Evolutionary conservation across 2,329 filamentous ascomycete species (phyloP).

Genomic region (Penicillium sp.): DNA sequence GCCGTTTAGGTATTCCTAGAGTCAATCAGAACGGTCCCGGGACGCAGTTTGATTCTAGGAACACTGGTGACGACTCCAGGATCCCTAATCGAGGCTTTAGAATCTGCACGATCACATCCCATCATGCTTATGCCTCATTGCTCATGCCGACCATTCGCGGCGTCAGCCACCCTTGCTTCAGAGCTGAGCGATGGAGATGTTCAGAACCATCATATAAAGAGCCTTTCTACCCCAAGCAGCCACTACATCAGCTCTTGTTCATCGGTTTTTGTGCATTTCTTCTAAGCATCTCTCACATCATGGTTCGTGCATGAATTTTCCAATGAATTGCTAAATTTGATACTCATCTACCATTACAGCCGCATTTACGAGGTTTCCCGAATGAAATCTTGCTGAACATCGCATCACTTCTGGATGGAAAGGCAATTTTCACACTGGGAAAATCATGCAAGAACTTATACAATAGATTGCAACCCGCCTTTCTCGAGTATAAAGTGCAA

Average conservation of each 20-base stretch:
- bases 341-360: background rate
- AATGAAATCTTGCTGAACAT: background rate
- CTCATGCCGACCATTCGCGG: background rate
- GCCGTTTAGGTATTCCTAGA: too few species aligned
- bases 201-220: background rate
- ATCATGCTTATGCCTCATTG: background rate
- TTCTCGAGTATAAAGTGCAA: background rate
- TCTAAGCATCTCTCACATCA: too few species aligned
- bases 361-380: background rate
- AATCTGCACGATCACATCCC: background rate
- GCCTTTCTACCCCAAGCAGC: background rate
- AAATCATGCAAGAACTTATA: background rate
- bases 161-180: background rate
- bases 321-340: background rate
- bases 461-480: background rate
- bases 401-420: background rate
- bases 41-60: too few species aligned
- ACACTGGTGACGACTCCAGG: too few species aligned
- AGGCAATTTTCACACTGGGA: background rate
- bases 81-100: background rate
- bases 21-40: too few species aligned
- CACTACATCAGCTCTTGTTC: background rate
- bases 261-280: too few species aligned
- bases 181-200: background rate
- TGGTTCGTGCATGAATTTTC: background rate